Base-by-base conservation (phyloP, 148 eudicot species). In the Gaultheria prostrata region DNA sequence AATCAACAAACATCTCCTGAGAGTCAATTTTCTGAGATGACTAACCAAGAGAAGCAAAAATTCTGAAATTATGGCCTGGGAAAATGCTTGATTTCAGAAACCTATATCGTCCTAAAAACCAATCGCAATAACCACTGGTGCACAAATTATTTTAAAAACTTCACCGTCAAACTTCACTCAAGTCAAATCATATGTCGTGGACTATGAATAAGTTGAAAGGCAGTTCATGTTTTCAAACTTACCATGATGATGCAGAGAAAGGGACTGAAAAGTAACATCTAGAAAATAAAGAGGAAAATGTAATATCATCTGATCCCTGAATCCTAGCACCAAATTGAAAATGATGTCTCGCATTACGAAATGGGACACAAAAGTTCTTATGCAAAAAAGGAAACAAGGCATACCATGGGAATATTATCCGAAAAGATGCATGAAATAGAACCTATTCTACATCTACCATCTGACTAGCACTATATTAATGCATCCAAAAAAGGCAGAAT, bases 1-100 rank as follows among this genome's bases (percentile, higher is more conserved):
- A 78, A 65, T 53, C 77, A 39, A 65, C 49, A 57, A 76, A 21
- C 75, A 51, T 45, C 73, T 77, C 45, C 81, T 2, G 9, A 77
- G n/a, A 21, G 61, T 26, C 32, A 14, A 45, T 20, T 50, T 26
- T 63, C 28, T 6, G 63, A 63, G 50, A 82, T 49, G 72, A 43
- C 79, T 39, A 70, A 24, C n/a, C n/a, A 43, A 43, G 51, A 77
- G 2, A 32, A 63, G 18, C 70, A 69, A 70, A 82, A 72, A 13
- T n/a, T 72, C 70, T 3, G 74, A 71, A 78, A 71, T 14, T 80
- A 46, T 69, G 21, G 39, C 54, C 74, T 13, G 21, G 39, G 46
- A 78, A 67, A 54, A 28, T 17, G 28, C 59, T 46, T 54, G 39
- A n/a, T 79, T 48, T 15, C 39, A 28, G 7, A 79, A 67, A 8